phyloP scores from a whole-genome alignment of 768 basidiomycete genomes.

The Boletus subparvulus region DNA sequence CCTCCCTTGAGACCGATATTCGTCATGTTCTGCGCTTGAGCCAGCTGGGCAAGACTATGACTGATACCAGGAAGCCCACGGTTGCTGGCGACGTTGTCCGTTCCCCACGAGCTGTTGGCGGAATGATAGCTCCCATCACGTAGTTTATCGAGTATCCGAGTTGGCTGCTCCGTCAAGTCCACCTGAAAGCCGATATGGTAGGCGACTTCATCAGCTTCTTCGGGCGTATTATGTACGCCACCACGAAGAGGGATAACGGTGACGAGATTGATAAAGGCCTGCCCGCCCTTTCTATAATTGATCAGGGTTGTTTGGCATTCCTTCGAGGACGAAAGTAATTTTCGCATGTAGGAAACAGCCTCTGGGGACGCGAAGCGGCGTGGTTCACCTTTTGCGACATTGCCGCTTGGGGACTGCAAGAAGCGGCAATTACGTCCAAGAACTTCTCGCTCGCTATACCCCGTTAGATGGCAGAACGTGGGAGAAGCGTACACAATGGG shows the following conservation, averaged over 20 bases:
- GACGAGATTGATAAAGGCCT: conserved; percentile 88
- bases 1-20: conserved; percentile 23
- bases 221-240: conserved; percentile 43
- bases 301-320: conserved; percentile 87
- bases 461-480: conserved; percentile 74
- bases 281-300: conserved; percentile 85
- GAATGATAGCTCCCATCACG: conserved; percentile 69
- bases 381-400: conserved; percentile 49
- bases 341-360: conserved; percentile 66
- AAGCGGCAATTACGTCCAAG: conserved; percentile 91
- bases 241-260: conserved; percentile 85
- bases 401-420: conserved; percentile 74
- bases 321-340: conserved; percentile 66
- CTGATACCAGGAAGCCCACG: neutral
- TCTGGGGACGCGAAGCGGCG: conserved; percentile 63
- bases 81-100: neutral
- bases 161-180: conserved; percentile 85
- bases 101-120: conserved; percentile 42
- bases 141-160: conserved; percentile 76
- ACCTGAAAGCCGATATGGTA: conserved; percentile 97
- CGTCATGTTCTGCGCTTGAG: conserved; percentile 20
- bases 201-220: conserved; percentile 68
- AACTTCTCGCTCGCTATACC: conserved; percentile 72
- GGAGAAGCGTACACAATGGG: conserved; percentile 93
- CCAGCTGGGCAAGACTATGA: conserved; percentile 10